Evolutionary conservation across 139 green algal species (phyloP).

Genomic region (Closterium sp.): DNA sequence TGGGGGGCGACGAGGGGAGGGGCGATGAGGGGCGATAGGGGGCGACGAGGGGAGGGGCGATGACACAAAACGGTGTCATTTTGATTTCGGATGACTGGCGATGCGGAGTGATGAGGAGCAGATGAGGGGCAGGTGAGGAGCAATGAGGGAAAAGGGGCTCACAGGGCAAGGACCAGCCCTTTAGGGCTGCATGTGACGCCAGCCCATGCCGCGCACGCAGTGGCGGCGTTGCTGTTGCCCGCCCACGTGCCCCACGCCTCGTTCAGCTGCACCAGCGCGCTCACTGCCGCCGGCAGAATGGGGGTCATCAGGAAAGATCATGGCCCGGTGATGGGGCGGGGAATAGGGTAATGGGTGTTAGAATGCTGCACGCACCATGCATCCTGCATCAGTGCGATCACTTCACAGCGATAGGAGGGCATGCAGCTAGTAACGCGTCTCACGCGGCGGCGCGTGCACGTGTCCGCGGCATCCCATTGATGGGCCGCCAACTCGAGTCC

Average conservation of each 20-base stretch:
- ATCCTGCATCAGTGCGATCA: too few species aligned
- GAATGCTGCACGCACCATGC: too few species aligned
- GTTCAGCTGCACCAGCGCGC: background rate
- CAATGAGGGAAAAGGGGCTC: background rate
- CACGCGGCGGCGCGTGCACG: too few species aligned
- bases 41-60: background rate
- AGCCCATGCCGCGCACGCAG: background rate
- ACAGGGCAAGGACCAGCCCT: background rate
- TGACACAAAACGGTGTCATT: too few species aligned
- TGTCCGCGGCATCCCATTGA: too few species aligned
- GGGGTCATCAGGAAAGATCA: too few species aligned
- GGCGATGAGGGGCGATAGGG: background rate
- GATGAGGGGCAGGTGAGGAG: background rate
- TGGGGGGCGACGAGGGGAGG: background rate
- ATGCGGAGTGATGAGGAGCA: background rate
- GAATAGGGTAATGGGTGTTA: too few species aligned
- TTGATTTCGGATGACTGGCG: too few species aligned
- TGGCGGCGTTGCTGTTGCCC: background rate
- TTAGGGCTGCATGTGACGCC: background rate
- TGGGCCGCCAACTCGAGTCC: too few species aligned
- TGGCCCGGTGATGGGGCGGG: too few species aligned
- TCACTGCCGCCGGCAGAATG: background rate
- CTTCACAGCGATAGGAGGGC: too few species aligned
- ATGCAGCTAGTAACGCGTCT: too few species aligned
- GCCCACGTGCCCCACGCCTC: background rate